phyloP scores from a whole-genome alignment of 2,329 filamentous ascomycete genomes.

The Botrytis tulipae region DNA sequence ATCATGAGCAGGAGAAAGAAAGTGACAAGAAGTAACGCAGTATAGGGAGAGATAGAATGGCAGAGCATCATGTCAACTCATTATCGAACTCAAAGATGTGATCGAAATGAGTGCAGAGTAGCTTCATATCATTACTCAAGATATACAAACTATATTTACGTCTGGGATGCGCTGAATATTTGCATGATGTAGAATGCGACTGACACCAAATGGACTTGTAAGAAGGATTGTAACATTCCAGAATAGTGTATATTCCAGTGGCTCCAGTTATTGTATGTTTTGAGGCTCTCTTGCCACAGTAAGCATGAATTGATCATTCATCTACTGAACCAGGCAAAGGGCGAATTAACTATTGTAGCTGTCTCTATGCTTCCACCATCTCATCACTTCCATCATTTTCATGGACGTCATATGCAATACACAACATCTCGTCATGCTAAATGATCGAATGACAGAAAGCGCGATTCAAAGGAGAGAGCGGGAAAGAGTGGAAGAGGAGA shows the following conservation, averaged over 20 bases:
- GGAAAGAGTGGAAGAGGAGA: not conserved
- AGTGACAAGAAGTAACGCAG: not conserved
- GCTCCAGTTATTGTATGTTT: no score
- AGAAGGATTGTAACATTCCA: not conserved
- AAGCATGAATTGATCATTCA: not conserved
- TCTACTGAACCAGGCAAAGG: not conserved
- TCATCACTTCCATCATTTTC: not conserved
- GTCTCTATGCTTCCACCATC: no score
- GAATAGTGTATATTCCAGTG: not conserved
- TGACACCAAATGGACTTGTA: not conserved
- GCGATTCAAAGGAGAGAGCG: not conserved
- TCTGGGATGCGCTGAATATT: not conserved
- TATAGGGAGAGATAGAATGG: no score
- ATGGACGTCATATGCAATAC: not conserved
- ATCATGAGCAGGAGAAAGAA: not conserved
- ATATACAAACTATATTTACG: not conserved
- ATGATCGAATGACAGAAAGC: not conserved
- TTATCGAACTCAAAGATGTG: rapidly evolving
- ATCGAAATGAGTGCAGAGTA: not conserved
- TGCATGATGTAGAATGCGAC: rapidly evolving
- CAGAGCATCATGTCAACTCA: not conserved
- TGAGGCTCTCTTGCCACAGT: not conserved
- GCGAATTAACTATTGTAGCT: not conserved
- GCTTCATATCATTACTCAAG: not conserved
- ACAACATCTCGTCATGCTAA: not conserved